These are phyloP conservation scores for Colletotrichum truncatum DNA, from an alignment of 2,329 filamentous ascomycete species.

Conservation along the genomic window DNA sequence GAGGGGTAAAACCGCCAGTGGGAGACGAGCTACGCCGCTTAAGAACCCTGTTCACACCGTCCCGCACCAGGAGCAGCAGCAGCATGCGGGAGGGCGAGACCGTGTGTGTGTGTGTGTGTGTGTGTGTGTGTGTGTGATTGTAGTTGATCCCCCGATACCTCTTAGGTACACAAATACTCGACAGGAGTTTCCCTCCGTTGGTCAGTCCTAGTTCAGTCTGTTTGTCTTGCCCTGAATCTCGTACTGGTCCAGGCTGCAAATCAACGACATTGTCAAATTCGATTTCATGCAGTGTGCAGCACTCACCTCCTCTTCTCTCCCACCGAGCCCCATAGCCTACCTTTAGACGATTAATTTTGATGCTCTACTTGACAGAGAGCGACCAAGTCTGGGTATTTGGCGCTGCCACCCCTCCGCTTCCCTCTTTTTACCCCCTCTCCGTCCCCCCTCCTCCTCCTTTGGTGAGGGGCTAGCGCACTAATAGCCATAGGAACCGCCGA, in stretches of 20 bases:
- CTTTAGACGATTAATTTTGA: background rate
- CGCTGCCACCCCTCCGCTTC: constrained; percentile 8
- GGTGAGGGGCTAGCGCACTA: constrained; percentile 26
- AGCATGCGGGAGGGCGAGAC: background rate
- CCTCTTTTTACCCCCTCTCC: background rate
- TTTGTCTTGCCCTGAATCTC: background rate
- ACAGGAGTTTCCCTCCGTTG: background rate
- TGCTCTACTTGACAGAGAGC: background rate
- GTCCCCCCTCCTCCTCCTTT: constrained; percentile 2
- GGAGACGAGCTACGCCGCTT: background rate
- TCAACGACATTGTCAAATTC: background rate
- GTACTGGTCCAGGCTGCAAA: background rate
- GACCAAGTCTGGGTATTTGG: background rate
- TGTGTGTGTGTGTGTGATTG: background rate
- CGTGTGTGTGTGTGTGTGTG: too few species aligned
- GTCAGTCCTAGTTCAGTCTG: background rate
- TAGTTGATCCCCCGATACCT: constrained; percentile 9
- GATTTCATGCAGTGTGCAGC: background rate
- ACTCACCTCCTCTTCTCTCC: background rate
- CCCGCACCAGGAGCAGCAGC: constrained; percentile 10
- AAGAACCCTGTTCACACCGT: constrained; percentile 18
- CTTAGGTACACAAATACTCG: background rate
- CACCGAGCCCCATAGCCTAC: background rate
- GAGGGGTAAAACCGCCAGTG: constrained; percentile 14
- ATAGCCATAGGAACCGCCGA: constrained; percentile 19